Conservation (phyloP, 345 rosid species). For the Hypericum androsaemum region DNA sequence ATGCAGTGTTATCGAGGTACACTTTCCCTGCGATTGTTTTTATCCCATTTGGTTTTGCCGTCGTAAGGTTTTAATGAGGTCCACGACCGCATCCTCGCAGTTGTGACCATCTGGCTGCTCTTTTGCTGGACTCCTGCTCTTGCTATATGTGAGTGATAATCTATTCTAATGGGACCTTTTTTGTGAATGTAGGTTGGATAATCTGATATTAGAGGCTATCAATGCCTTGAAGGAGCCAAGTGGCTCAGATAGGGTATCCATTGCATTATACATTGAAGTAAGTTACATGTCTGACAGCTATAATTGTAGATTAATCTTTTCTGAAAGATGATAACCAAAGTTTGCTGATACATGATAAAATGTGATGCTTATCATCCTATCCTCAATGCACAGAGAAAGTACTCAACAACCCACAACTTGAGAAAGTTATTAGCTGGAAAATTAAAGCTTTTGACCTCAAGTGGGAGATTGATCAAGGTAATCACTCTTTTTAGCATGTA, state of each 20-base stretch:
- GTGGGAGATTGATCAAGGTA: conserved; percentile 84
- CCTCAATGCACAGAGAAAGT: conserved; percentile 49
- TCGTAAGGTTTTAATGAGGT: too few species aligned
- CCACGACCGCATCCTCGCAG: too few species aligned
- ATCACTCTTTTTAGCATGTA: background rate
- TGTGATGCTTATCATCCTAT: too few species aligned
- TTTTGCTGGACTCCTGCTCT: conserved; percentile 2
- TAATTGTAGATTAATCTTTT: background rate
- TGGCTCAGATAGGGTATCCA: conserved; percentile 79
- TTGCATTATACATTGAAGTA: conserved; percentile 77
- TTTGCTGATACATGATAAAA: too few species aligned
- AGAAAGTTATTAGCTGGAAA: conserved; percentile 69
- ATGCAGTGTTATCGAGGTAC: too few species aligned
- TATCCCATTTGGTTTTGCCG: too few species aligned
- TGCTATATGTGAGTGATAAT: conserved; percentile 12
- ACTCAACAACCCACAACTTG: conserved; percentile 54
- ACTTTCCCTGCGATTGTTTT: too few species aligned
- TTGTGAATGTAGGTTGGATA: conserved; percentile 54
- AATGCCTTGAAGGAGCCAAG: conserved; percentile 65
- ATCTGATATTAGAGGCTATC: conserved; percentile 69
- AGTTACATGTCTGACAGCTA: background rate
- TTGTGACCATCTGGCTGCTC: too few species aligned
- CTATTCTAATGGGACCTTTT: conserved; percentile 9
- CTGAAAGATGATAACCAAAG: too few species aligned
- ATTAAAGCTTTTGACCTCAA: conserved; percentile 58